These are phyloP conservation scores for Penicillium sp. DNA, from an alignment of 2,329 filamentous ascomycete genomes.

Conservation along the genomic window DNA sequence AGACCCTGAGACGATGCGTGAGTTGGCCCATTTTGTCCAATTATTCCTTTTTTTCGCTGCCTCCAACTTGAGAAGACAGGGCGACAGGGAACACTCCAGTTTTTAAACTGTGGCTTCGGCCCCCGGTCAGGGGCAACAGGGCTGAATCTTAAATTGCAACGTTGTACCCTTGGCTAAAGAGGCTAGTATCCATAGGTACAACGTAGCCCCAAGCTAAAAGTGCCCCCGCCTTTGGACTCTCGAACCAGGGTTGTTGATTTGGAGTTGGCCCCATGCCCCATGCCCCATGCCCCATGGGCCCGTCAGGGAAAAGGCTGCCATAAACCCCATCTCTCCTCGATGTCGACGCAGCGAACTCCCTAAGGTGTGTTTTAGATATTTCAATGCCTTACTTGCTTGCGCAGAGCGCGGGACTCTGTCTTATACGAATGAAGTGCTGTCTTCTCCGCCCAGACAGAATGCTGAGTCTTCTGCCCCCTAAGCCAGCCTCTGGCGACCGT, in stretches of 20 bases:
- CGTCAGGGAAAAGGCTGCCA: neutral
- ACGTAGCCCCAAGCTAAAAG: no score
- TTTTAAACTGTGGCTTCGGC: neutral
- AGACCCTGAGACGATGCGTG: neutral
- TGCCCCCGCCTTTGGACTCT: no score
- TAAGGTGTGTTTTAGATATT: no score
- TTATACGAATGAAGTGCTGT: no score
- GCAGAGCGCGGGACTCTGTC: no score
- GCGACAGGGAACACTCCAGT: neutral
- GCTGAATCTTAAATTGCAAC: neutral
- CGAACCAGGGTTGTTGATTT: neutral
- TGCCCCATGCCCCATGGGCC: no score
- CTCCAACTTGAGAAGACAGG: neutral
- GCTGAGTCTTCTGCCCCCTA: no score
- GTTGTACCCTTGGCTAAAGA: neutral
- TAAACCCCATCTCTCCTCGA: no score
- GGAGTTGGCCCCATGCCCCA: neutral
- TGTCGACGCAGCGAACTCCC: no score
- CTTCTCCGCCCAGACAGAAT: no score
- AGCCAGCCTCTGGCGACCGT: no score
- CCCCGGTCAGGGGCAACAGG: neutral
- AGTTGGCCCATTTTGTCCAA: slow-evolving; percentile 5
- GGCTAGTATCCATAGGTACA: neutral
- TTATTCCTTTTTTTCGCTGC: neutral
- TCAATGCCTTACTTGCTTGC: no score